These are phyloP conservation scores for Populus euphratica DNA, from an alignment of 345 rosid genomes.

Conservation along the genomic window DNA sequence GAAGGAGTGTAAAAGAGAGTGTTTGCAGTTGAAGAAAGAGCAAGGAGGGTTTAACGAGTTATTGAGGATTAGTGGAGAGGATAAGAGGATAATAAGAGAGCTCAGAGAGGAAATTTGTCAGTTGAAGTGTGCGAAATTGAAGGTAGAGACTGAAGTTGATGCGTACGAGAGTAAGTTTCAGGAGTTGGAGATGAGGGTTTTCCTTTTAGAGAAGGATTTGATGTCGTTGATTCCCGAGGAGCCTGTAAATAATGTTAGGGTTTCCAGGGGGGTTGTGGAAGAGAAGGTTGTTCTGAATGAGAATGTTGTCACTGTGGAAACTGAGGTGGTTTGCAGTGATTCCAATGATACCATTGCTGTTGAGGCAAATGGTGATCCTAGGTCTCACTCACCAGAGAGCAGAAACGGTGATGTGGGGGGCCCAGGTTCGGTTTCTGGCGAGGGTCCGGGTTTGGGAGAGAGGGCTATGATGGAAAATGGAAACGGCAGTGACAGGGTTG, in stretches of 20 bases:
- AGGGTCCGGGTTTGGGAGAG: neutral
- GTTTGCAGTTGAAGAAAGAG: slow-evolving; percentile 6
- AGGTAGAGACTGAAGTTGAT: slow-evolving; percentile 12
- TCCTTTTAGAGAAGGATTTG: slow-evolving; percentile 15
- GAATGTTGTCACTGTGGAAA: too few species aligned
- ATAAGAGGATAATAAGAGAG: neutral
- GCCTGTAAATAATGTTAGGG: neutral
- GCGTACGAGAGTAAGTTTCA: slow-evolving; percentile 9
- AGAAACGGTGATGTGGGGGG: too few species aligned
- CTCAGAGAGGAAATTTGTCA: slow-evolving; percentile 9
- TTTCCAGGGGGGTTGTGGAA: neutral
- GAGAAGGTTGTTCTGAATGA: too few species aligned
- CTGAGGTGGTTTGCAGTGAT: too few species aligned
- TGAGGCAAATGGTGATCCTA: too few species aligned
- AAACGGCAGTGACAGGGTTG: neutral
- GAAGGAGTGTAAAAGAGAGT: neutral
- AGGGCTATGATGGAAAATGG: neutral
- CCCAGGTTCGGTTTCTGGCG: too few species aligned
- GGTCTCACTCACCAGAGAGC: too few species aligned
- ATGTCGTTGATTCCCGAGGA: neutral
- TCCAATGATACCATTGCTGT: too few species aligned
- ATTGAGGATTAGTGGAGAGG: neutral
- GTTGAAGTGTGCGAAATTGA: slow-evolving; percentile 7
- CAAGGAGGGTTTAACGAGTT: neutral
- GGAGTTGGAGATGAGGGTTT: slow-evolving; percentile 20